Evolutionary conservation across 805 yeast genomes (phyloP).

Genomic region (Wickerhamiella brachini): DNA sequence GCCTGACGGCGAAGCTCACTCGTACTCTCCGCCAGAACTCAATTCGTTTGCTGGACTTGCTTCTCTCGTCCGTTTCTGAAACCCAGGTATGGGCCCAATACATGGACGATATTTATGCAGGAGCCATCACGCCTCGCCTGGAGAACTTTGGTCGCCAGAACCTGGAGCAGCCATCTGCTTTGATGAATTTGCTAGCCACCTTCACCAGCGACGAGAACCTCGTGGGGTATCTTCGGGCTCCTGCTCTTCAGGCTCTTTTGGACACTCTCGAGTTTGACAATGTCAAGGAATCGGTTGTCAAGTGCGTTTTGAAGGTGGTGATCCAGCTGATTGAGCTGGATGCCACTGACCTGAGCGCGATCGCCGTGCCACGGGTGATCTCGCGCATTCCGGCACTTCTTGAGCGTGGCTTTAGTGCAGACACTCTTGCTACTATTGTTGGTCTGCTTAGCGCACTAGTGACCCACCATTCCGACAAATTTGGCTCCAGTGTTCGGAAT

Average conservation of each 20-base stretch:
- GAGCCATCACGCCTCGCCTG: slow-evolving; percentile 52
- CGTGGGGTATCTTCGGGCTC: slow-evolving; percentile 36
- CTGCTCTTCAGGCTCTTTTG: slow-evolving; percentile 43
- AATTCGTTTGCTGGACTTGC: slow-evolving; percentile 43
- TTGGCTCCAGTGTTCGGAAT: slow-evolving; percentile 39
- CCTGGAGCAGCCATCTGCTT: slow-evolving; percentile 67
- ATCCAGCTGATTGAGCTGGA: slow-evolving; percentile 10
- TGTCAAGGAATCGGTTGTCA: slow-evolving; percentile 57
- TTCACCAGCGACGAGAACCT: slow-evolving; percentile 40
- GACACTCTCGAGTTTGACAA: slow-evolving; percentile 37
- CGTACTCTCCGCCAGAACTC: slow-evolving; percentile 53
- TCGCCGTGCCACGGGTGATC: neutral
- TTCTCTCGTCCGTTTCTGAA: slow-evolving; percentile 42
- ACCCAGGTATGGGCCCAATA: slow-evolving; percentile 39
- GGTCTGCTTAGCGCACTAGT: slow-evolving; percentile 26
- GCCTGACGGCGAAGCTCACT: slow-evolving; percentile 31
- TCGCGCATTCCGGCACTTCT: slow-evolving; percentile 4
- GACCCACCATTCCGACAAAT: slow-evolving; percentile 44
- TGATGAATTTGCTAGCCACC: slow-evolving; percentile 48
- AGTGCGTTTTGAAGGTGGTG: slow-evolving; percentile 40
- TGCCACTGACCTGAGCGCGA: neutral
- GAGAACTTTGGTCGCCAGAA: slow-evolving; percentile 59
- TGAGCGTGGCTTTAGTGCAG: slow-evolving; percentile 9
- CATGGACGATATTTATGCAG: slow-evolving; percentile 37
- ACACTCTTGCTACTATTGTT: slow-evolving; percentile 7